Base-by-base conservation (phyloP, 192 early-diverging fungal species). In the Mortierella antarctica region DNA sequence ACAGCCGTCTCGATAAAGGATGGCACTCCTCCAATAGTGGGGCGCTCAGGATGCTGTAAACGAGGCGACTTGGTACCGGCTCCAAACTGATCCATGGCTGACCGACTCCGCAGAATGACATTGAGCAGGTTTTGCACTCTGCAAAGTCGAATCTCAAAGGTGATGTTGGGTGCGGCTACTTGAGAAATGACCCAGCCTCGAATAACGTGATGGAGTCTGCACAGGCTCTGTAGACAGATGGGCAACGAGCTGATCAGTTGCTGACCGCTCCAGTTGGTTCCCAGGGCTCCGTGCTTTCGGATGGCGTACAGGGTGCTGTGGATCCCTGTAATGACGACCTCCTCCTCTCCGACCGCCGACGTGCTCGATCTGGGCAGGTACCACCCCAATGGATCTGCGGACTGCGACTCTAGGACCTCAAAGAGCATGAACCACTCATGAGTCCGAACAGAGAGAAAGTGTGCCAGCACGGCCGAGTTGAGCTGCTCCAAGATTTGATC, bases 1-100 rank as follows among this genome's bases (percentile, higher is more conserved):
- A 94, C 79, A 2, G 92, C 89, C 20, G 86, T 82, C 70, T 94
- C 93, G 7, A 94, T 86, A 87, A 93, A 92, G 0, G 89, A 89
- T 3, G 92, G 93, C 44, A 93, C 88, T 11, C 70, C 56, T 9
- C 47, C 12, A 18, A 60, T 62, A 7, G 68, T 31, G 12, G 67
- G 1, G 2, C 62, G 62, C 7, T 45, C 41, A 11, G 65, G 51
- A 12, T 61, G 40, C 14, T 8, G 7, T 63, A 21, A 21, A n/a
- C 54, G 61, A 4, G 59, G 11, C 40, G 47, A 48, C 23, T 45
- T 55, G 0, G 71, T 45, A 0, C 40, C 77, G 39, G 57, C 51
- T 49, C 64, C 65, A 67, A 80, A 67, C 12, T 52, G 31, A 10
- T 18, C 52, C 81, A 85, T 83, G 41, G 57, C 17, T 11, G 40